Base-by-base conservation (phyloP, 225 moss, liverwort and hornwort species). In the Polytrichum formosum region DNA sequence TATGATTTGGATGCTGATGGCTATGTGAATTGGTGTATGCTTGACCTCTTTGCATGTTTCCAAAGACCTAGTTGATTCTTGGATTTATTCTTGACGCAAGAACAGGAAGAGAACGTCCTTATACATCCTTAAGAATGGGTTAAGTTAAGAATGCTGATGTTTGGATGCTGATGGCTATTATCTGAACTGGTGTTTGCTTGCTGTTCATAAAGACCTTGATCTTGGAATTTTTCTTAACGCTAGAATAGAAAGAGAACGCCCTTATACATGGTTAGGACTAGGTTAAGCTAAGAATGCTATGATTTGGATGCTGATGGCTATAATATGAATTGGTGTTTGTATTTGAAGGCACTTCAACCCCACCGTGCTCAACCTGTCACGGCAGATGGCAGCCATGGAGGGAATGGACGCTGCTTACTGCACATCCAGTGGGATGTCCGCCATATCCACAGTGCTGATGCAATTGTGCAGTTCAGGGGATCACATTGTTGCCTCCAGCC, bases 351-450 rank as follows among this genome's bases (percentile, higher is more conserved):
- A 89, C 74, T 89, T 86, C 84, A 89, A 89, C 74, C 89, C 89
- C 19, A 89, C 89, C 25, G 86, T 89, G 53, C 81, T 89, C 61
- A 89, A 89, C 63, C 66, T 89, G 76, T 79, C 83, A 1, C 78
- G 89, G 65, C 89, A 89, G 64, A 89, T 89, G 86, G 86, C 89
- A 68, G 89, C 89, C 8, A 81, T 89, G 84, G 89, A 89, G 72
- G 89, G 89, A 56, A 89, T 84, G 30, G 74, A 89, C 64, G 81
- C 86, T 25, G 89, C 86, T 2, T 89, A 89, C 64, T 89, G 89
- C 73, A 86, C 89, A 22, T 77, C 89, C 13, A 89, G 89, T 71
- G 89, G 89, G 58, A 89, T 89, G 89, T 86, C 89, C n/a, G 89
- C 89, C 9, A 86, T 86, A 66, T 79, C 89, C 22, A 74, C 78